phyloP scores from a whole-genome alignment of 495 filamentous ascomycete genomes.

The Tuber calosporum region DNA sequence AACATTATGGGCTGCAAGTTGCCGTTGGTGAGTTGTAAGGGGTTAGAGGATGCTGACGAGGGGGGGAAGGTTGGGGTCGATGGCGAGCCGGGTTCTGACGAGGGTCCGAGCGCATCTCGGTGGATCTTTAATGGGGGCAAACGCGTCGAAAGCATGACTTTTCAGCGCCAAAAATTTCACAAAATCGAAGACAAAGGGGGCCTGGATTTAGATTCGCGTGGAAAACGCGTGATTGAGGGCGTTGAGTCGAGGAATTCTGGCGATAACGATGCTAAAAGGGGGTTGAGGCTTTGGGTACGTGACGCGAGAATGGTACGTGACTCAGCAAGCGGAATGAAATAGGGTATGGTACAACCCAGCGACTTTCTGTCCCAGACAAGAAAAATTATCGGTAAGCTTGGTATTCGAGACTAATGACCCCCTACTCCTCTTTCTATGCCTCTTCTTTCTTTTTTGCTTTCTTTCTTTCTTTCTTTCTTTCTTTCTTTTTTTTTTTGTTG shows the following conservation, averaged over 20 bases:
- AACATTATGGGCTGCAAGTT: conserved; percentile 41
- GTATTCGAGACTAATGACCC: conserved; percentile 24
- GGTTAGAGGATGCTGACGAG: conserved; percentile 38
- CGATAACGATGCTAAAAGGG: conserved; percentile 23
- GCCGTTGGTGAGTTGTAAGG: conserved; percentile 40
- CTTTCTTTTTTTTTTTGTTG: not conserved
- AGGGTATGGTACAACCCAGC: conserved; percentile 17
- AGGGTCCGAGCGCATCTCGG: conserved; percentile 42
- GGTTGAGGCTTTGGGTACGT: conserved; percentile 25
- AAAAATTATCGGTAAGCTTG: conserved; percentile 31
- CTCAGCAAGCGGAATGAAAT: conserved; percentile 27
- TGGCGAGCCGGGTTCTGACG: conserved; percentile 31
- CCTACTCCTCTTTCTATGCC: conserved; percentile 6
- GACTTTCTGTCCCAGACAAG: conserved; percentile 33
- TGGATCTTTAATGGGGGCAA: conserved; percentile 41
- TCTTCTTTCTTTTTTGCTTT: no score
- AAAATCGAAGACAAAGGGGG: conserved; percentile 22
- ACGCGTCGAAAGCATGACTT: conserved; percentile 37
- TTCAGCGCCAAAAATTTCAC: conserved; percentile 18
- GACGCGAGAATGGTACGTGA: conserved; percentile 31
- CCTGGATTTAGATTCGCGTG: conserved; percentile 30
- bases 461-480: not conserved
- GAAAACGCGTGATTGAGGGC: conserved; percentile 29
- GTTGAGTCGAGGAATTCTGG: conserved; percentile 13
- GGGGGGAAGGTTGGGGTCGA: conserved; percentile 40